Base-by-base conservation (phyloP, 805 yeast species). In the Lipomyces starkeyi region DNA sequence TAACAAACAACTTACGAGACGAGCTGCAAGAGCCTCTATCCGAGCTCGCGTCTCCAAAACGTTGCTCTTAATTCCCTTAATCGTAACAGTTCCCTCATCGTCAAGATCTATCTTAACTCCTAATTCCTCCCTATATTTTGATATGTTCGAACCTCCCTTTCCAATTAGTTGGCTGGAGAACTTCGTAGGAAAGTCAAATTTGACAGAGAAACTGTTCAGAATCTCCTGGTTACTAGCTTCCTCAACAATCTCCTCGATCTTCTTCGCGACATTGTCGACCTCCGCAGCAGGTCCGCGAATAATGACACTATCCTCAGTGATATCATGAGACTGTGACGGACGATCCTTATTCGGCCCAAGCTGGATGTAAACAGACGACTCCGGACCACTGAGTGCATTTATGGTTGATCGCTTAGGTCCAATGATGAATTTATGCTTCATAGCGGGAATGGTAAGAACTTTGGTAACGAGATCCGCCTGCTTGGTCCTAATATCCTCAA, bases 81-180 rank as follows among this genome's bases (percentile, higher is more conserved):
- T 80, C 35, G 83, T 81, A 61, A 94, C 85, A 32, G 82, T 81
- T 47, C 86, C 85, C 14, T 80, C 81, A 60, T 86, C 88, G 62
- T 85, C 86, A 63, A 92, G 88, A 75, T 93, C 97, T 70, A 95
- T 84, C 73, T 84, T 85, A 72, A 91, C 91, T 59, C 88, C 91
- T 74, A 83, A 91, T 75, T 90, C 89, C 9, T 90, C 91, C 71
- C 90, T 84, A 68, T 92, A 78, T 61, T 85, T 81, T 73, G 86
- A 85, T 76, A 95, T 80, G 76, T 87, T 87, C 56, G 91, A 81
- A 65, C 99, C 99, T 69, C 87, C 90, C 77, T 89, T 90, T 73
- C 99, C 99, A 78, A 95, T 92, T 63, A 96, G 83, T 79, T 95
- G 88, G 35, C 95, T 85, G 68, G 94, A 81, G 59, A 87, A 85